Conservation (phyloP, 1,284 basidiomycete species). For the Puccinia brachypodii region DNA sequence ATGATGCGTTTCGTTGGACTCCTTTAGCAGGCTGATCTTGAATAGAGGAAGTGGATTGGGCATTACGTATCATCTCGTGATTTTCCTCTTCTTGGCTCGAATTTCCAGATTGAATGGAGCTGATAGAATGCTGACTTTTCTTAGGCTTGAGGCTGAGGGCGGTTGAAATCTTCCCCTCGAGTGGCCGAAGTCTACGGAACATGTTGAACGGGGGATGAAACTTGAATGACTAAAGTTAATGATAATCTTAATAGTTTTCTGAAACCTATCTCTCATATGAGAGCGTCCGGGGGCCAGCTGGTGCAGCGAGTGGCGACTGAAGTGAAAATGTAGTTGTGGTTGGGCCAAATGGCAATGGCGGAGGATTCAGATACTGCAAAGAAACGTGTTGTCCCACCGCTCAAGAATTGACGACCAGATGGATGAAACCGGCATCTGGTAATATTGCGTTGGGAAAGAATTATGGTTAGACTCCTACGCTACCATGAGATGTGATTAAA, state of each 20-base stretch:
- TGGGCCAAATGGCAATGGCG: too few relatives aligned
- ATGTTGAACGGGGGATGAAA: background rate
- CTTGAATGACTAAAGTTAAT: background rate
- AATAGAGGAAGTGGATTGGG: background rate
- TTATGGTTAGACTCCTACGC: background rate
- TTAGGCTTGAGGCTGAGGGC: background rate
- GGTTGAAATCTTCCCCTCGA: constrained; percentile 9
- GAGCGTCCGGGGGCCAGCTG: background rate
- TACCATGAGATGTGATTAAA: background rate
- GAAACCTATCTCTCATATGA: background rate
- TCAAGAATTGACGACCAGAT: background rate
- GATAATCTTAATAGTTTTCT: background rate
- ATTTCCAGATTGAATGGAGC: background rate
- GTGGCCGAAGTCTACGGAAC: constrained; percentile 15
- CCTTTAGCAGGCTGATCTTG: background rate
- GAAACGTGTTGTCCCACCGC: too few relatives aligned
- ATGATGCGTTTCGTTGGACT: background rate
- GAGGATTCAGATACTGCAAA: too few relatives aligned
- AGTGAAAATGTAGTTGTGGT: too few relatives aligned
- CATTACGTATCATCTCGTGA: constrained; percentile 2
- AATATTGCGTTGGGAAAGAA: background rate
- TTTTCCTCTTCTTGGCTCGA: background rate
- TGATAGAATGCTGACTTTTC: background rate
- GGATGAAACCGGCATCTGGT: background rate
- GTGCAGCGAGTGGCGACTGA: too few relatives aligned